These are phyloP conservation scores for Coemansia sp. DNA, from an alignment of 192 early-diverging fungal genomes.

Conservation along the genomic window DNA sequence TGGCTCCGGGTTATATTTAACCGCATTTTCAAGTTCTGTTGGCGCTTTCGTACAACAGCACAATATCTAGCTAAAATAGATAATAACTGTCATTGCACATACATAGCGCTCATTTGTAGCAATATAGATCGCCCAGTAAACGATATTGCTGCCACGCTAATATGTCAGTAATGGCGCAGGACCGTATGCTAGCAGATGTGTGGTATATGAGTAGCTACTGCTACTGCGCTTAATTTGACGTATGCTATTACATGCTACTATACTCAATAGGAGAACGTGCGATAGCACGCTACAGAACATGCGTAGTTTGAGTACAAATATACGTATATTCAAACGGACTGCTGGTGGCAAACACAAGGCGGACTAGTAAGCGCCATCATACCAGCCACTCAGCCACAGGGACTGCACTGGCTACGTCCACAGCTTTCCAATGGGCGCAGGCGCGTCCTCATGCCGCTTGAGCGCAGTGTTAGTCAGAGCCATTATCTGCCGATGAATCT, in stretches of 20 bases:
- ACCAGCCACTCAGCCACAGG: neutral
- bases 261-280: neutral
- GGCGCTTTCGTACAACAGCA: neutral
- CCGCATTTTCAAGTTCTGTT: neutral
- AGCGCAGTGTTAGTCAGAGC: constrained; percentile 30
- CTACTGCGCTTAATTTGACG: neutral
- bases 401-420: constrained; percentile 20
- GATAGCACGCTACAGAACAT: too few relatives aligned
- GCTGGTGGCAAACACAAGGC: neutral
- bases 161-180: constrained; percentile 6
- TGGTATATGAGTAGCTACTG: constrained; percentile 10
- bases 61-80: neutral
- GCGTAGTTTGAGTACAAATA: neutral
- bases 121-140: neutral
- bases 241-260: neutral
- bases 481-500: constrained; percentile 48
- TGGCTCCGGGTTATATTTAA: constrained; percentile 6
- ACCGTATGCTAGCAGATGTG: constrained; percentile 5
- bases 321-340: neutral
- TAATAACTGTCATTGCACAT: constrained; percentile 4
- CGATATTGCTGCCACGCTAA: constrained; percentile 5
- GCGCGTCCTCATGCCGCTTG: constrained; percentile 32
- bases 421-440: constrained; percentile 37
- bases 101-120: constrained; percentile 9
- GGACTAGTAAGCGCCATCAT: neutral